Evolutionary conservation across 2,329 filamentous ascomycete genomes (phyloP).

Genomic region (Xylariaceae sp.): DNA sequence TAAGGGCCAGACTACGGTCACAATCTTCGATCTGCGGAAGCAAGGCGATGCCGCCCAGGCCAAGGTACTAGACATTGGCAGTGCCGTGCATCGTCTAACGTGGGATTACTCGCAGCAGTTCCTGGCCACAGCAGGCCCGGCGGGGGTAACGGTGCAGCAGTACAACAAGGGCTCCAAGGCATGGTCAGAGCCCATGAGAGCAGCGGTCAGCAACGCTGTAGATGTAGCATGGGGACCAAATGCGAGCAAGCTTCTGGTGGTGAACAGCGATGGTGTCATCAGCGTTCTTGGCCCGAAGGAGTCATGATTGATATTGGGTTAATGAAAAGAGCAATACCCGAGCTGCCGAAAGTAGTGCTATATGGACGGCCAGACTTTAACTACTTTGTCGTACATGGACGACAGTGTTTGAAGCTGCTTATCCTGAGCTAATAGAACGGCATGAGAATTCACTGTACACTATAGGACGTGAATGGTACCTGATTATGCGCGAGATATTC

Average conservation of each 20-base stretch:
- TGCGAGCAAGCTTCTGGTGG: slow-evolving; percentile 75
- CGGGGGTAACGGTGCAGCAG: slow-evolving; percentile 85
- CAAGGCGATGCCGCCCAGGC: slow-evolving; percentile 79
- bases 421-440: background rate
- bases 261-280: slow-evolving; percentile 77
- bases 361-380: slow-evolving; percentile 1
- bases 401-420: background rate
- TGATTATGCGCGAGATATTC: background rate
- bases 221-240: slow-evolving; percentile 78
- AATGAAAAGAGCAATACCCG: background rate
- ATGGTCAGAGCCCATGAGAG: slow-evolving; percentile 86
- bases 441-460: background rate
- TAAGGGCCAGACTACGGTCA: slow-evolving; percentile 77
- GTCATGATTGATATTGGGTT: slow-evolving; percentile 34
- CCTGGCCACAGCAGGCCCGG: slow-evolving; percentile 79
- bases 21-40: slow-evolving; percentile 92
- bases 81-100: slow-evolving; percentile 73
- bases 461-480: slow-evolving; percentile 19
- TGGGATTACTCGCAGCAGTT: slow-evolving; percentile 98
- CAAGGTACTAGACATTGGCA: slow-evolving; percentile 86
- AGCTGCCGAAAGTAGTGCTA: background rate
- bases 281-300: slow-evolving; percentile 67
- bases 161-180: slow-evolving; percentile 86
- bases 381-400: background rate
- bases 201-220: slow-evolving; percentile 70